Evolutionary conservation across 2,329 filamentous ascomycete species (phyloP).

Genomic region (Aspergillus fischeri): DNA sequence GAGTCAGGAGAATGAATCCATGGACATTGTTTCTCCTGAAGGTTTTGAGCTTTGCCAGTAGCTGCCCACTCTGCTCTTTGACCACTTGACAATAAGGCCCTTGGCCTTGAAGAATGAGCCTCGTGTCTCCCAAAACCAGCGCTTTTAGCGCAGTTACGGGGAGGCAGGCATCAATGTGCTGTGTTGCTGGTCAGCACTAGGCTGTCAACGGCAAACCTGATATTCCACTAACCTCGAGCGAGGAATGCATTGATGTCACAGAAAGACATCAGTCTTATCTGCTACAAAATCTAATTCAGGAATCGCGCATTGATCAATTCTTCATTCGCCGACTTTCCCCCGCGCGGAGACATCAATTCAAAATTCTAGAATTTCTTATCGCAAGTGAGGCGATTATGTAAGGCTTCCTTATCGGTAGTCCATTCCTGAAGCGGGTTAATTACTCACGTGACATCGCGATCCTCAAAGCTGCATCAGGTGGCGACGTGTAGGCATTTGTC

Average conservation of each 20-base stretch:
- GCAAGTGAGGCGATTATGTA: conserved; percentile 18
- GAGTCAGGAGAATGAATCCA: conserved; percentile 30
- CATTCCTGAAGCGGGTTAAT: conserved; percentile 17
- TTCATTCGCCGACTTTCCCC: conserved; percentile 8
- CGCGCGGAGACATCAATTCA: conserved; percentile 11
- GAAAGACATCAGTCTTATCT: conserved; percentile 14
- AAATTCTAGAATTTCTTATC: conserved; percentile 16
- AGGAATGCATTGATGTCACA: conserved; percentile 22
- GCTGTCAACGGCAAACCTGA: not conserved
- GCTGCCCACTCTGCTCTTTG: conserved; percentile 27
- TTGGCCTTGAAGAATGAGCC: conserved; percentile 37
- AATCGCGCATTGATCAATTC: conserved; percentile 3
- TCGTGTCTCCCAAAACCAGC: conserved; percentile 21
- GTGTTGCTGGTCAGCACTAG: conserved; percentile 19
- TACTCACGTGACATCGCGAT: conserved; percentile 16
- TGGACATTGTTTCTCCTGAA: conserved; percentile 38
- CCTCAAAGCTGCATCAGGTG: conserved; percentile 11
- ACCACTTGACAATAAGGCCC: conserved; percentile 34
- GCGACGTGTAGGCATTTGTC: conserved; percentile 6
- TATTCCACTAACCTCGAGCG: conserved; percentile 27
- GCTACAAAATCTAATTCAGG: not conserved
- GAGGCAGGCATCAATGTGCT: conserved; percentile 42
- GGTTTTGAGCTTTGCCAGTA: conserved; percentile 26
- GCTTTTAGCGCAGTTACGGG: conserved; percentile 40
- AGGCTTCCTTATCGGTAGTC: conserved; percentile 3